These are phyloP conservation scores for Ceratobasidium sp. DNA, from an alignment of 1,284 basidiomycete genomes.

Conservation along the genomic window DNA sequence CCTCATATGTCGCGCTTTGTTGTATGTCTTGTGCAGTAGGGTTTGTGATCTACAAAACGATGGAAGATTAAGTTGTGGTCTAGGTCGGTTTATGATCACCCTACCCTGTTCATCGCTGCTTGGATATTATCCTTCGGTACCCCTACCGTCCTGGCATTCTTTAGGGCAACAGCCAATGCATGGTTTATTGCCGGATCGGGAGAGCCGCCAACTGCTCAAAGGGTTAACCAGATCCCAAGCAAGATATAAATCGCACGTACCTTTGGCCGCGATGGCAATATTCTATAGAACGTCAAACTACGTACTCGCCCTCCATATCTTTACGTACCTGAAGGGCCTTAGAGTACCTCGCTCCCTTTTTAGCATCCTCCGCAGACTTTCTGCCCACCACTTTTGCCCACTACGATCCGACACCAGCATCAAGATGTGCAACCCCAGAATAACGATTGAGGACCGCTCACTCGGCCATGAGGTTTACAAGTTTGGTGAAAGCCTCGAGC, in stretches of 20 bases:
- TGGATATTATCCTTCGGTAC: conserved; percentile 47
- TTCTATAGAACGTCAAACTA: conserved; percentile 19
- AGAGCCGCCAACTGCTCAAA: conserved; percentile 36
- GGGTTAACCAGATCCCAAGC: neutral
- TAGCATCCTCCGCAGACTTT: conserved; percentile 30
- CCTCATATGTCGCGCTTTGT: conserved; percentile 43
- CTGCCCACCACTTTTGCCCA: conserved; percentile 35
- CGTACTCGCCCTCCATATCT: neutral
- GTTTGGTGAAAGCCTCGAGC: conserved; percentile 36
- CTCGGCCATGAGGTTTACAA: conserved; percentile 8
- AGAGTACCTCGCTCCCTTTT: conserved; percentile 34
- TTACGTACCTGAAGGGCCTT: conserved; percentile 30
- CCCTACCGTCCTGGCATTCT: conserved; percentile 32
- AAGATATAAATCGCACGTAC: neutral
- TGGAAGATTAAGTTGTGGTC: neutral
- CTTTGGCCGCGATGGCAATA: conserved; percentile 44
- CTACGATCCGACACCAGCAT: neutral
- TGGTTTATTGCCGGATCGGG: conserved; percentile 42
- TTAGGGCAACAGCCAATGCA: conserved; percentile 40
- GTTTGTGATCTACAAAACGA: conserved; percentile 39
- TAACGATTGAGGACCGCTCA: conserved; percentile 11
- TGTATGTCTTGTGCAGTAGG: conserved; percentile 22
- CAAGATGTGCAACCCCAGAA: neutral
- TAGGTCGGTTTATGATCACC: neutral
- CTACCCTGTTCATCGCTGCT: conserved; percentile 29